Conservation (phyloP, 305 asterid genomes). For the Rubia tinctorum region DNA sequence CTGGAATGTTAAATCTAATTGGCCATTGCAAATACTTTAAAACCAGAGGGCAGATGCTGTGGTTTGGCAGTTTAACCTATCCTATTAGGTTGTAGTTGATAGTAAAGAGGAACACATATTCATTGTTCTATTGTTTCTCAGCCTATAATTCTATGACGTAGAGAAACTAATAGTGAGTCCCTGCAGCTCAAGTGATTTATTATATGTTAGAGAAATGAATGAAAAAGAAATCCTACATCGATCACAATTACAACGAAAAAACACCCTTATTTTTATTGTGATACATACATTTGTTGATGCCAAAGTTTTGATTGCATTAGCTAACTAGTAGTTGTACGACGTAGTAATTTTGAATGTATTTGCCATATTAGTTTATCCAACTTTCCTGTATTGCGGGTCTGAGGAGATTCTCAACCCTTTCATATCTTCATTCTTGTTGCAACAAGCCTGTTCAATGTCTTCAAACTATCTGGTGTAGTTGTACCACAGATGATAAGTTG, state of each 20-base stretch:
- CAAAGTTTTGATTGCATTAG: not conserved
- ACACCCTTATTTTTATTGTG: not conserved
- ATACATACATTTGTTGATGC: not conserved
- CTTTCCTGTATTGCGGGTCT: no score
- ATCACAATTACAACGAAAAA: not conserved
- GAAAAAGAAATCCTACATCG: not conserved
- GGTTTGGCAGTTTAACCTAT: not conserved
- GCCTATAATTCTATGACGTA: not conserved
- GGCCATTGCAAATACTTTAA: not conserved
- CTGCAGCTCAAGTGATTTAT: not conserved
- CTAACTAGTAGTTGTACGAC: not conserved
- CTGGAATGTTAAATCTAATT: no score
- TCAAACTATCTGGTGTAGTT: not conserved
- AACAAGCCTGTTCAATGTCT: not conserved
- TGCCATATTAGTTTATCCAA: not conserved
- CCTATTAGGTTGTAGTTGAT: not conserved
- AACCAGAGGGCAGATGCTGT: not conserved
- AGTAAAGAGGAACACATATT: not conserved
- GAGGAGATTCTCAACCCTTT: not conserved
- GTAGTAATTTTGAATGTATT: not conserved
- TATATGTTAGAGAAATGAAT: not conserved
- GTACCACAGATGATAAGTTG: not conserved
- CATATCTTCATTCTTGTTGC: not conserved
- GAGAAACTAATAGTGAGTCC: not conserved
- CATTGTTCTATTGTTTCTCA: not conserved